Conservation (phyloP, 2,329 filamentous ascomycete species). For the Aspergillus fructus region DNA sequence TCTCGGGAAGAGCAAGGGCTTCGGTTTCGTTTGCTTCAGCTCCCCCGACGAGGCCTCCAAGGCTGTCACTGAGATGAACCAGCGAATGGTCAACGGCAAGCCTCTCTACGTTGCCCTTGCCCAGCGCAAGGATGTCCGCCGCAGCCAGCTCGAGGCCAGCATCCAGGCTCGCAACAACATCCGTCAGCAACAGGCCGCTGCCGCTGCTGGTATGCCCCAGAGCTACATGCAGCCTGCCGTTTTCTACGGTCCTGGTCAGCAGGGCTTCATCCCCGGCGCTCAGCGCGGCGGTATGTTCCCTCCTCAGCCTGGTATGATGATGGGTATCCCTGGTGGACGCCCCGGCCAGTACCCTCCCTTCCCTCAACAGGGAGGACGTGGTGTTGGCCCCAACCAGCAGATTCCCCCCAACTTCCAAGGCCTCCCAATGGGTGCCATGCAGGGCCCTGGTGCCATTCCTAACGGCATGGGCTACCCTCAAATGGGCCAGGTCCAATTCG, state of each 20-base stretch:
- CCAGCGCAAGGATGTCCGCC: constrained; percentile 99
- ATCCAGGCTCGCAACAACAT: constrained; percentile 99
- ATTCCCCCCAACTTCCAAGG: constrained; percentile 84
- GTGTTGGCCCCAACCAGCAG: constrained; percentile 77
- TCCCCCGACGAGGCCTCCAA: constrained; percentile 99
- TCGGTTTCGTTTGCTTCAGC: constrained; percentile 99
- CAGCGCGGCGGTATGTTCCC: constrained; percentile 64
- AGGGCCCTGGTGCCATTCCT: constrained; percentile 67
- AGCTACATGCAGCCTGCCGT: constrained; percentile 83
- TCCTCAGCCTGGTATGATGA: constrained; percentile 53
- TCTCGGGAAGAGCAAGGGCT: constrained; percentile 98
- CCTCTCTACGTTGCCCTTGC: constrained; percentile 96
- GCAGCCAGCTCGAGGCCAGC: constrained; percentile 98
- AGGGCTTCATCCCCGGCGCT: constrained; percentile 56
- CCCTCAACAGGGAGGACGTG: constrained; percentile 83
- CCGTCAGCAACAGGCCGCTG: constrained; percentile 95
- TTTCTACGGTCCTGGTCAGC: constrained; percentile 79
- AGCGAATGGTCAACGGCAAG: constrained; percentile 97
- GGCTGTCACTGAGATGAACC: constrained; percentile 99
- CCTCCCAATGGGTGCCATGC: constrained; percentile 59
- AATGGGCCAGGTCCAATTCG: constrained; percentile 76
- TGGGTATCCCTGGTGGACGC: constrained; percentile 74
- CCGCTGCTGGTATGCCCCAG: constrained; percentile 81
- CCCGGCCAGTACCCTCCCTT: constrained; percentile 85
- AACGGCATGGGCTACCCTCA: constrained; percentile 79